Evolutionary conservation across 129 eudicot species (phyloP), one percentile per base, ranked within the genome.

Genomic region (Escallonia rubra): DNA sequence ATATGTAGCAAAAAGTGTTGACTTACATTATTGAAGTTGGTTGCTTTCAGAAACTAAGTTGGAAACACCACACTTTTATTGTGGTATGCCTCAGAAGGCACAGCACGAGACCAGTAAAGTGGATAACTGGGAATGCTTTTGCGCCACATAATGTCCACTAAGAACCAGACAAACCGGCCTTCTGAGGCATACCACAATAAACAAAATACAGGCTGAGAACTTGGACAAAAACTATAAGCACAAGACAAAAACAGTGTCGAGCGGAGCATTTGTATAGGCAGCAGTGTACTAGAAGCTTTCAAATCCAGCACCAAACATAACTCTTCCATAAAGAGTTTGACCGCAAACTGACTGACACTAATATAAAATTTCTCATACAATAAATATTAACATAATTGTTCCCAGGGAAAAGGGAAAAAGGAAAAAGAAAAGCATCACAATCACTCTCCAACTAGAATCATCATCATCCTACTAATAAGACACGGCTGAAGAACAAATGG

Each of bases 371-470:
- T 72, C 84, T 76, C 80, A 49, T 76, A 76, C 83, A 82, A 73
- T 72, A 76, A 72, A 74, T 67, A 72, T 72, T 79, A 74, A 82
- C 85, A 85, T 64, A 62, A 70, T 50, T 81, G 82, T 76, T 69
- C 70, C 77, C 75, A 72, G 60, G 77, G 67, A 65, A 74, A 15
- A 71, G 56, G 67, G 69, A 57, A 53, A 64, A 10, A 49, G 52
- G 55, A 71, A n/a, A 59, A 65, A 64, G 59, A 59, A 80, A 79
- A 64, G 70, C 77, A 76, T 70, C 80, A 79, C 79, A 67, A 75
- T 79, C 86, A 85, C 85, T 76, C 86, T 74, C 77, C 76, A 79
- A 71, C 87, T 86, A 74, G 79, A 76, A 86, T 72, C 76, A 73
- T 67, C 12, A 50, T 76, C 76, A 77, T 74, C 76, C 73, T 63